A percentile compares a stretch with the other conserved stretches of the same genome.
These are phyloP conservation scores for Zarea fungicola DNA, from an alignment of 2,329 filamentous ascomycete species.

Conservation along the genomic window DNA sequence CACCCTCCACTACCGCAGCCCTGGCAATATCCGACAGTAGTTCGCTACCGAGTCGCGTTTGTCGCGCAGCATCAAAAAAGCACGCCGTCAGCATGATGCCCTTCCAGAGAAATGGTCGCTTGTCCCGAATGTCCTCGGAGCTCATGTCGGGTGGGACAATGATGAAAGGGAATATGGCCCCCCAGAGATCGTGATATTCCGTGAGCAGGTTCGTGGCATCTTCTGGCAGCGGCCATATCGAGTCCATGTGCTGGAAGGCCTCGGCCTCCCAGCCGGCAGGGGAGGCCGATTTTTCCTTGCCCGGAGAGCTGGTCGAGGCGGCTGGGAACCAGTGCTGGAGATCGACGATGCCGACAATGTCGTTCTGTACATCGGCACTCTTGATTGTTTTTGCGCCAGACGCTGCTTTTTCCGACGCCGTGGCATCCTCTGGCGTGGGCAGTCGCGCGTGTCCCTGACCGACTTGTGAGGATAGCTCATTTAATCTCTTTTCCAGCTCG, in stretches of 20 bases:
- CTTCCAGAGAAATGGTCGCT: conserved; percentile 45
- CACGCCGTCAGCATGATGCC: conserved; percentile 41
- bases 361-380: conserved; percentile 10
- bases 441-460: conserved; percentile 14
- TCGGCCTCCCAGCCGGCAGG: conserved; percentile 18
- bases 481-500: conserved; percentile 45
- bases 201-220: conserved; percentile 38
- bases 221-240: conserved; percentile 35
- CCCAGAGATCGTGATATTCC: conserved; percentile 29
- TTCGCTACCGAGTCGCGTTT: conserved; percentile 38
- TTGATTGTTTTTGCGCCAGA: conserved; percentile 8
- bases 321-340: conserved; percentile 33
- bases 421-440: conserved; percentile 11
- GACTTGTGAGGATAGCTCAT: conserved; percentile 41
- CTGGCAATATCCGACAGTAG: conserved; percentile 38
- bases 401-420: conserved; percentile 4
- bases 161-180: conserved; percentile 41
- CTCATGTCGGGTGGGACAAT: conserved; percentile 32
- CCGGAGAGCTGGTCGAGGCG: neutral
- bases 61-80: conserved; percentile 38
- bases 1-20: conserved; percentile 35
- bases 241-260: conserved; percentile 22
- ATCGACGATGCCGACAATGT: conserved; percentile 17
- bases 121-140: conserved; percentile 30
- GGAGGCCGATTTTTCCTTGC: conserved; percentile 4